Percentiles rank a stretch among this genome's conserved stretches.
Evolutionary conservation across 1,284 basidiomycete species (phyloP).

Genomic region (Earliella scabrosa): DNA sequence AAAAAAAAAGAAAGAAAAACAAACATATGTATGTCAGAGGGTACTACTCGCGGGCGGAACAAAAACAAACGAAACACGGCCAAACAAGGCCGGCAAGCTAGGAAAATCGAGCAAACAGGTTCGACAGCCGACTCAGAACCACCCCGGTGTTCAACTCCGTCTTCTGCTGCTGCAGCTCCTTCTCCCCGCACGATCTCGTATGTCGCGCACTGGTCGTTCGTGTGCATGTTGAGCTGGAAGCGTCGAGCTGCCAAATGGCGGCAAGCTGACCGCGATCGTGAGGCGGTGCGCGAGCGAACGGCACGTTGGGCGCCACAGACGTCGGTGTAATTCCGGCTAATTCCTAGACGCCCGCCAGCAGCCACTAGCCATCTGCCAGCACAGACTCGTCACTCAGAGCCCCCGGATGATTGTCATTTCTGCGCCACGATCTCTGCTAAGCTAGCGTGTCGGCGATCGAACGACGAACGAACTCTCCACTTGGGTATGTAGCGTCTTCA

Average conservation of each 20-base stretch:
- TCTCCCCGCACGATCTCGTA: background rate
- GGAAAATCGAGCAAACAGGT: background rate
- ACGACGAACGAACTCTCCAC: too few relatives aligned
- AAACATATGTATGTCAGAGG: background rate
- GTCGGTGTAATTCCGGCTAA: constrained; percentile 5
- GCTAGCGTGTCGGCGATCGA: too few relatives aligned
- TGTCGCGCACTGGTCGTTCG: background rate
- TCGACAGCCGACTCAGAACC: too few relatives aligned
- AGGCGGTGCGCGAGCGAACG: background rate
- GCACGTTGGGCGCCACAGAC: background rate
- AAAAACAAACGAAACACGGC: background rate
- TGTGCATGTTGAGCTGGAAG: too few relatives aligned
- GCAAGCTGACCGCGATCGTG: background rate
- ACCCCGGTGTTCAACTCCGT: too few relatives aligned
- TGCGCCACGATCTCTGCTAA: background rate
- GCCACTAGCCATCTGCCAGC: constrained; percentile 3
- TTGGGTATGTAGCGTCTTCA: too few relatives aligned
- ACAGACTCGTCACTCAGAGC: too few relatives aligned
- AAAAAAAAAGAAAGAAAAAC: background rate
- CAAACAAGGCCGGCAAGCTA: background rate
- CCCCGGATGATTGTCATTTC: too few relatives aligned
- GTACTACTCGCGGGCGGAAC: too few relatives aligned
- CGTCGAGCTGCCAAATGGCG: background rate
- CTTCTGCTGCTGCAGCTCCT: too few relatives aligned
- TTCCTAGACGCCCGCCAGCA: background rate